Evolutionary conservation across 164 flowering plant genomes (phyloP).

Genomic region (Vitis amurensis): DNA sequence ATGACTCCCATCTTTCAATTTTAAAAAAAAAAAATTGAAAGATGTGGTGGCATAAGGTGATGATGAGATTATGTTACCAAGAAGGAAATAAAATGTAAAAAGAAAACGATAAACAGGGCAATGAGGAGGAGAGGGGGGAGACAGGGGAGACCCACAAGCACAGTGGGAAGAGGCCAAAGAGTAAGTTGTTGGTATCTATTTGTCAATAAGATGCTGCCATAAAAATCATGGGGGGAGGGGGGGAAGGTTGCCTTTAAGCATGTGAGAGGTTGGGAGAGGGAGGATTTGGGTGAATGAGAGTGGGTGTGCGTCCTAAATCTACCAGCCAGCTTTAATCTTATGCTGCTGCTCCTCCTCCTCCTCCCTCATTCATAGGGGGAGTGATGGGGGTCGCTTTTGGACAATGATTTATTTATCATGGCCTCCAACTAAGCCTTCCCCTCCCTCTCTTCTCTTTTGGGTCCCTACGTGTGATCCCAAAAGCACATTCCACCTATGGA

Average conservation of each 20-base stretch:
- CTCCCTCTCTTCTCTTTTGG: not conserved
- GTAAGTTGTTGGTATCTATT: not conserved
- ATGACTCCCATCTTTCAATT: too few relatives aligned
- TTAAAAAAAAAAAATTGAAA: too few relatives aligned
- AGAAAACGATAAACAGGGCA: too few relatives aligned
- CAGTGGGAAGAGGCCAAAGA: not conserved
- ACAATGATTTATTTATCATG: conserved; percentile 18
- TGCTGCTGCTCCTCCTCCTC: too few relatives aligned
- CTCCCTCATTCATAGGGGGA: not conserved
- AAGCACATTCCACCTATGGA: not conserved
- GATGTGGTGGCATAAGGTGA: too few relatives aligned
- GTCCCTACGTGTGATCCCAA: not conserved
- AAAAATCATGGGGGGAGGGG: not conserved
- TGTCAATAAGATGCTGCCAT: not conserved
- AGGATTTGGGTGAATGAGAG: not conserved
- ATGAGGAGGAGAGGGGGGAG: too few relatives aligned
- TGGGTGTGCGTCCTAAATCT: not conserved
- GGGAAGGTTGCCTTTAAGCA: conserved; percentile 1
- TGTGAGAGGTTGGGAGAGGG: conserved; percentile 1
- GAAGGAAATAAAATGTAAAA: too few relatives aligned
- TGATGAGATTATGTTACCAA: too few relatives aligned
- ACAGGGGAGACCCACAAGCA: not conserved
- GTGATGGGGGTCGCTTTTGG: conserved; percentile 1
- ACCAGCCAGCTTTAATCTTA: not conserved
- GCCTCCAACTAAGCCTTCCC: conserved; percentile 16